A percentile compares a stretch with the other conserved stretches of the same genome.
Evolutionary conservation across 164 flowering plant genomes (phyloP).

Genomic region (Saururus chinensis): DNA sequence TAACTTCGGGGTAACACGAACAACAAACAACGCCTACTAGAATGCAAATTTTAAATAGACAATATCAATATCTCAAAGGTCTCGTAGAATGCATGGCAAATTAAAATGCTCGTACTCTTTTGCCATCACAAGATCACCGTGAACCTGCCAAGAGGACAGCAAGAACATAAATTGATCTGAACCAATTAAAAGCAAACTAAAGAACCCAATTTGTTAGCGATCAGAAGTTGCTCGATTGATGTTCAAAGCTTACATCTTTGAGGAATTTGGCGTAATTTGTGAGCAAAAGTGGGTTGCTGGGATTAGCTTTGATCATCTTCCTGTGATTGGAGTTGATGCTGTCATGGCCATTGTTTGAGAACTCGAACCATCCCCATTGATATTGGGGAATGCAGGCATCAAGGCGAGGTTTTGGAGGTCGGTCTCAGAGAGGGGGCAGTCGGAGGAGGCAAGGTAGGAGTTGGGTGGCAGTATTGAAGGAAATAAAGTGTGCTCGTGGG

Average conservation of each 20-base stretch:
- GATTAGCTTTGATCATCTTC: constrained; percentile 54
- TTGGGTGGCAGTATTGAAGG: not conserved
- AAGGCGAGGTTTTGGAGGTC: constrained; percentile 21
- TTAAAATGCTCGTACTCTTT: too few species aligned
- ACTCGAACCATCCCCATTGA: constrained; percentile 8
- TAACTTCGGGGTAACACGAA: too few species aligned
- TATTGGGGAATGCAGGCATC: constrained; percentile 7
- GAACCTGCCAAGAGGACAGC: too few species aligned
- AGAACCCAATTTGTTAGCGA: too few species aligned
- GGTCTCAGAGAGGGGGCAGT: constrained; percentile 28
- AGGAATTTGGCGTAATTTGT: constrained; percentile 54
- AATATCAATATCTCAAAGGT: too few species aligned
- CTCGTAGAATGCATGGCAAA: too few species aligned
- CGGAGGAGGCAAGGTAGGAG: not conserved
- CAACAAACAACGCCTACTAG: too few species aligned
- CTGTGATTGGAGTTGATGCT: constrained; percentile 32
- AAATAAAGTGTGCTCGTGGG: not conserved
- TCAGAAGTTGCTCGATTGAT: too few species aligned
- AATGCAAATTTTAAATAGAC: too few species aligned
- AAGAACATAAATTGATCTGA: too few species aligned
- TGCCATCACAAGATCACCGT: too few species aligned
- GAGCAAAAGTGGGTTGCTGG: constrained; percentile 42
- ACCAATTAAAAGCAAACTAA: too few species aligned
- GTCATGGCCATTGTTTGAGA: constrained; percentile 8
- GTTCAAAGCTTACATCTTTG: constrained; percentile 36